Conservation (phyloP, 108 stramenopile species). For the Cyclotella sp. region DNA sequence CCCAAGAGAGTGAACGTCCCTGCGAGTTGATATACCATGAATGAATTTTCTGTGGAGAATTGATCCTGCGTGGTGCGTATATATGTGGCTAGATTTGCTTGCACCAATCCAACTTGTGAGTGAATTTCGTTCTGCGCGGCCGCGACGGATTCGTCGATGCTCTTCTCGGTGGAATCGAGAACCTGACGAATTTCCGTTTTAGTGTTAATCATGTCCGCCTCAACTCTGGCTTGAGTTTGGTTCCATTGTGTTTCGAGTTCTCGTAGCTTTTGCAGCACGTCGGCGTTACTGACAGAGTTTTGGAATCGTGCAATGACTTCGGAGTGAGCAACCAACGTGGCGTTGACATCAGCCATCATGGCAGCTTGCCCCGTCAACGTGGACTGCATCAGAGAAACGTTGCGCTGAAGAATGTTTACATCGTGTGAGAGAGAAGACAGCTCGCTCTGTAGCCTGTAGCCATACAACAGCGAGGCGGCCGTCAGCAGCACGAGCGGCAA, state of each 20-base stretch:
- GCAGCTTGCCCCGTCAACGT: background rate
- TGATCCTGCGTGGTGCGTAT: slow-evolving; percentile 85
- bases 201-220: slow-evolving; percentile 65
- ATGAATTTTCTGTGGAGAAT: slow-evolving; percentile 91
- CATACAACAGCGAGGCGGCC: slow-evolving; percentile 15
- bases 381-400: slow-evolving; percentile 13
- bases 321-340: slow-evolving; percentile 48
- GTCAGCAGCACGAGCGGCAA: slow-evolving; percentile 26
- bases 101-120: slow-evolving; percentile 36
- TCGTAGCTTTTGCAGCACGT: slow-evolving; percentile 65
- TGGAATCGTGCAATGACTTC: slow-evolving; percentile 76
- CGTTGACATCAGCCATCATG: slow-evolving; percentile 7
- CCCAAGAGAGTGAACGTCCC: slow-evolving; percentile 90
- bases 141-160: slow-evolving; percentile 37
- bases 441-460: slow-evolving; percentile 27
- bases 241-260: slow-evolving; percentile 50
- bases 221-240: slow-evolving; percentile 50
- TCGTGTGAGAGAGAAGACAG: slow-evolving; percentile 25
- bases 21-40: slow-evolving; percentile 93
- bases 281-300: slow-evolving; percentile 78
- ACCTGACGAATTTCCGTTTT: slow-evolving; percentile 41
- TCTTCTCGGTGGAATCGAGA: slow-evolving; percentile 24
- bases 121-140: slow-evolving; percentile 46
- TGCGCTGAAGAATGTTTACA: slow-evolving; percentile 1
- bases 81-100: slow-evolving; percentile 50